Evolutionary conservation across 2,329 filamentous ascomycete species (phyloP).

Genomic region (Trichoderma endophyticum): DNA sequence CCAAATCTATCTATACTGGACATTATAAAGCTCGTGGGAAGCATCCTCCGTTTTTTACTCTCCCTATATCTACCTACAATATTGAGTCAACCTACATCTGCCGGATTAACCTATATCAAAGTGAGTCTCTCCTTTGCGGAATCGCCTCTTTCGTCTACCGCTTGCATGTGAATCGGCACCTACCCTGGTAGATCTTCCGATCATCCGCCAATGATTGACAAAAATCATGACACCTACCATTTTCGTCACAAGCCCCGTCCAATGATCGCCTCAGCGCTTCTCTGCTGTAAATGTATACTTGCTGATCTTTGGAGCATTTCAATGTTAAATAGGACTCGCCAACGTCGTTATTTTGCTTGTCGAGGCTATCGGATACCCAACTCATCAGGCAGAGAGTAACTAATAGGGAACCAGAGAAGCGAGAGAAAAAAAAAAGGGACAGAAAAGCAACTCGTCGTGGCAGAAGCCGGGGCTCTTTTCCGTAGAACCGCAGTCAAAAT

Average conservation of each 20-base stretch:
- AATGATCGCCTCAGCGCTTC: neutral
- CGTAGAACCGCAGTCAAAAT: slow-evolving; percentile 6
- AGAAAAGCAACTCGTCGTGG: neutral
- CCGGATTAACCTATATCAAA: neutral
- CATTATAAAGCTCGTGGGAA: neutral
- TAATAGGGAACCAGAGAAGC: neutral
- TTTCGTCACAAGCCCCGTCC: slow-evolving; percentile 16
- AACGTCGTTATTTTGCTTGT: neutral
- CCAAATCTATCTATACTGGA: neutral
- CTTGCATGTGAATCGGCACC: slow-evolving; percentile 5
- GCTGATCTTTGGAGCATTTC: slow-evolving; percentile 6
- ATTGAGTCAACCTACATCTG: neutral
- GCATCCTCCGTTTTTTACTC: neutral
- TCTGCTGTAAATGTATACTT: neutral
- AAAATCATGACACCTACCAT: slow-evolving; percentile 8
- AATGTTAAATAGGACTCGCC: neutral
- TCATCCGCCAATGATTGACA: neutral
- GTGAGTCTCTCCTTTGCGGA: neutral
- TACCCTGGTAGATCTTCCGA: slow-evolving; percentile 3
- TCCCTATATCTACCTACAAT: neutral
- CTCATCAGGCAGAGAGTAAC: neutral
- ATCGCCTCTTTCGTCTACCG: neutral
- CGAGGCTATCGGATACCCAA: neutral
- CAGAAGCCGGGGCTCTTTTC: neutral
- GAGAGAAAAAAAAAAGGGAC: neutral